phyloP scores from a whole-genome alignment of 2,329 filamentous ascomycete species.

The Aspergillus spinulosporus region DNA sequence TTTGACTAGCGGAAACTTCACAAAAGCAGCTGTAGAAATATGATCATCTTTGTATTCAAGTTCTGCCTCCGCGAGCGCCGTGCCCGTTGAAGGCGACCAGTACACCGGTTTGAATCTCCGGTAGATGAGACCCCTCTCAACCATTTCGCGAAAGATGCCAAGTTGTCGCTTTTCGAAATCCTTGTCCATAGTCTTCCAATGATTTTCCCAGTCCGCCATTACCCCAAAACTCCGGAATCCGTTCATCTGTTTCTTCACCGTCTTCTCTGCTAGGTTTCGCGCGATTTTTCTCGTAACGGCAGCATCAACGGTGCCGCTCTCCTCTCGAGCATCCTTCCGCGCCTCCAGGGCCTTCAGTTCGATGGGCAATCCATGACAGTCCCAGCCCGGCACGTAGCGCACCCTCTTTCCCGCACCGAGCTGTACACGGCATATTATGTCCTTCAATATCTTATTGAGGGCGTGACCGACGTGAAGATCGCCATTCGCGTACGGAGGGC shows the following conservation, averaged over 20 bases:
- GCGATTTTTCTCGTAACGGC: slow-evolving; percentile 57
- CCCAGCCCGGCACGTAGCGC: slow-evolving; percentile 89
- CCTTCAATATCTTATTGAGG: slow-evolving; percentile 95
- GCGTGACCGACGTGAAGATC: slow-evolving; percentile 89
- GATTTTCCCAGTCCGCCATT: slow-evolving; percentile 65
- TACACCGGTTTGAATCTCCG: slow-evolving; percentile 64
- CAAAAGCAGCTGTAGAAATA: slow-evolving; percentile 60
- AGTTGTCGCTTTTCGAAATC: slow-evolving; percentile 63
- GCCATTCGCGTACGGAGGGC: slow-evolving; percentile 95
- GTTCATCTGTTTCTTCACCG: slow-evolving; percentile 60
- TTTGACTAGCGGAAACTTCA: slow-evolving; percentile 69
- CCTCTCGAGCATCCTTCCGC: slow-evolving; percentile 40
- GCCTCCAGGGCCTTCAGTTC: slow-evolving; percentile 86
- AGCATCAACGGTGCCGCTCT: slow-evolving; percentile 35
- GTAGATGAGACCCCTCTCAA: slow-evolving; percentile 61
- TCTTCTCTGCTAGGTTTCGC: slow-evolving; percentile 55
- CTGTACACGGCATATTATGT: slow-evolving; percentile 82
- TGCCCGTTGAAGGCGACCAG: slow-evolving; percentile 66
- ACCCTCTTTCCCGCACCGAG: slow-evolving; percentile 75
- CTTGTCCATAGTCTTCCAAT: slow-evolving; percentile 64
- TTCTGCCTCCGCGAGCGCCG: slow-evolving; percentile 64
- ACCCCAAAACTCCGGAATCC: slow-evolving; percentile 62
- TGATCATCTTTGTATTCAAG: slow-evolving; percentile 65
- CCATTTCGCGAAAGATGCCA: slow-evolving; percentile 62
- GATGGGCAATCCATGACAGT: slow-evolving; percentile 95